Conservation (phyloP, 805 yeast species). For the Candida ponderosae region DNA sequence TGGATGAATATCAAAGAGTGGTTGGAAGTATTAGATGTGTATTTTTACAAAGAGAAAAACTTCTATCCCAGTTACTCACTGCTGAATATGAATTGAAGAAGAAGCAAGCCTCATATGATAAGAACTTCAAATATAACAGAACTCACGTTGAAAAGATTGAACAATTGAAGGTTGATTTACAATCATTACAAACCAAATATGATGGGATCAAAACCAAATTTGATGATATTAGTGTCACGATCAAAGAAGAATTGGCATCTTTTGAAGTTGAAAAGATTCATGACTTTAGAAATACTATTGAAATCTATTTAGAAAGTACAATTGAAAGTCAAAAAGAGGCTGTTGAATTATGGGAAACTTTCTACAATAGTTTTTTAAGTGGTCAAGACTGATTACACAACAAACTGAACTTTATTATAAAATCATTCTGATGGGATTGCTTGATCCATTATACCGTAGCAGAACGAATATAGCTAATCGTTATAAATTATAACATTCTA, state of each 20-base stretch:
- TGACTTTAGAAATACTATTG: constrained; percentile 85
- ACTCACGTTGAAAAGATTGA: constrained; percentile 58
- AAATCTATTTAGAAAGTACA: constrained; percentile 81
- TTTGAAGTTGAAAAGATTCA: constrained; percentile 72
- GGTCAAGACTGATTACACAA: not conserved
- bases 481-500: too few relatives aligned
- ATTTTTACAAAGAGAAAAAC: constrained; percentile 65
- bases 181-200: constrained; percentile 44
- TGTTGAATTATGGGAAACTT: constrained; percentile 82
- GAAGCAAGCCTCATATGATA: constrained; percentile 38
- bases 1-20: constrained; percentile 80
- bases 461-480: too few relatives aligned
- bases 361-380: constrained; percentile 49
- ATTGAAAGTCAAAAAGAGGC: constrained; percentile 91
- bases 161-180: constrained; percentile 50
- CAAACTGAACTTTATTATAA: too few relatives aligned
- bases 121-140: constrained; percentile 35
- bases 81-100: constrained; percentile 43
- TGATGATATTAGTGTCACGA: constrained; percentile 54
- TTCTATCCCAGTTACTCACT: constrained; percentile 36
- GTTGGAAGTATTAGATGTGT: constrained; percentile 69
- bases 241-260: constrained; percentile 54
- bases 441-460: too few relatives aligned
- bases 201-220: constrained; percentile 49
- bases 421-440: too few relatives aligned